Percentiles rank a stretch among this genome's conserved stretches.
Evolutionary conservation across 2,329 filamentous ascomycete genomes (phyloP).

Genomic region (Botrytis galanthina): DNA sequence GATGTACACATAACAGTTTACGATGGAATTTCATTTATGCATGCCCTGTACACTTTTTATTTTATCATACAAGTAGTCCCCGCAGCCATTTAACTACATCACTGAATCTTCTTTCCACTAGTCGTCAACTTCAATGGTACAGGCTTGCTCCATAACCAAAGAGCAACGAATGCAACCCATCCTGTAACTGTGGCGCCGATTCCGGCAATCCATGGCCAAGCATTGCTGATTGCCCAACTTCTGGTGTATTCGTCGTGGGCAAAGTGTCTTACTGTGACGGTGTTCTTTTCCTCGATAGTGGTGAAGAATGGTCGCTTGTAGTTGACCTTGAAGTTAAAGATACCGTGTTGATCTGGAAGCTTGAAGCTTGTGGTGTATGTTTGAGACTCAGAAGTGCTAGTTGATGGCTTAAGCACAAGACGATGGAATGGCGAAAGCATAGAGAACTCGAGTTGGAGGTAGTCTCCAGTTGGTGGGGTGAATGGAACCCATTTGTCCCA

Average conservation of each 20-base stretch:
- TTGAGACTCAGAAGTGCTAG: slow-evolving; percentile 63
- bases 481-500: slow-evolving; percentile 76
- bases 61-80: slow-evolving; percentile 33
- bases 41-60: slow-evolving; percentile 31
- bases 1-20: neutral
- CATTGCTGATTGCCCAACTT: slow-evolving; percentile 83
- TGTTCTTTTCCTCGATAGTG: slow-evolving; percentile 88
- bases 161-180: slow-evolving; percentile 77
- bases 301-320: slow-evolving; percentile 94
- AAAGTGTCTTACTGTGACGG: slow-evolving; percentile 92
- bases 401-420: slow-evolving; percentile 62
- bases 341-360: slow-evolving; percentile 94
- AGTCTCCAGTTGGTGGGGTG: slow-evolving; percentile 65
- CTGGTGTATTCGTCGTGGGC: slow-evolving; percentile 96
- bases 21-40: slow-evolving; percentile 21
- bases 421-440: slow-evolving; percentile 99
- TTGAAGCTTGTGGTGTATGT: slow-evolving; percentile 75
- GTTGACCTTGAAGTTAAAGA: slow-evolving; percentile 97
- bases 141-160: slow-evolving; percentile 82
- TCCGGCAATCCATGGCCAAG: slow-evolving; percentile 92
- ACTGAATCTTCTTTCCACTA: slow-evolving; percentile 44
- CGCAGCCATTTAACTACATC: slow-evolving; percentile 20
- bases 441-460: slow-evolving; percentile 90
- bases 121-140: slow-evolving; percentile 37
- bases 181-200: slow-evolving; percentile 80